Percentiles rank a stretch among this genome's conserved stretches.
phyloP scores from a whole-genome alignment of 306 rosid species.

The Ormosia semicastrata region DNA sequence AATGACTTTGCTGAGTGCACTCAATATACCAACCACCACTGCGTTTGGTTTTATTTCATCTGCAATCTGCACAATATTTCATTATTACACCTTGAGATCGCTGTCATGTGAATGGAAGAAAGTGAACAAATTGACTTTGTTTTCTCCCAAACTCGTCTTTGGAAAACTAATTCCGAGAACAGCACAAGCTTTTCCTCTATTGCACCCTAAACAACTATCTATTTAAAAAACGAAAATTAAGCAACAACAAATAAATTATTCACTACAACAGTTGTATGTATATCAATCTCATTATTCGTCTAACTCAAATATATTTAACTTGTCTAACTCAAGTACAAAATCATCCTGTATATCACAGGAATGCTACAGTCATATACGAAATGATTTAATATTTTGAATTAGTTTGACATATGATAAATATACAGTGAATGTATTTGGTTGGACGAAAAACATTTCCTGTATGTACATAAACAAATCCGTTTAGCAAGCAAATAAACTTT shows the following conservation, averaged over 20 bases:
- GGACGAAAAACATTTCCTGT: no score
- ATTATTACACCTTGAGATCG: not conserved
- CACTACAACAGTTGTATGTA: not conserved
- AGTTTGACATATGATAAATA: no score
- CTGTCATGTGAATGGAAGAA: not conserved
- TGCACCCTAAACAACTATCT: no score
- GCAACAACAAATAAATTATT: not conserved
- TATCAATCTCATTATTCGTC: no score
- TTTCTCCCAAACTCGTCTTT: not conserved
- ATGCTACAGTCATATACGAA: no score
- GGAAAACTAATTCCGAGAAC: not conserved
- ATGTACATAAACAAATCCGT: not conserved
- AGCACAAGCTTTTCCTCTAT: no score
- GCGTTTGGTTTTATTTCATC: constrained; percentile 66
- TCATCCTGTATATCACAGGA: no score
- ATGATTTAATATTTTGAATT: no score
- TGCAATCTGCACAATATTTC: constrained; percentile 56
- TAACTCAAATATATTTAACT: no score
- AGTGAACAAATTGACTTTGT: not conserved
- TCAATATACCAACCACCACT: constrained; percentile 32
- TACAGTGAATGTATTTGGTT: no score
- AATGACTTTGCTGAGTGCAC: constrained; percentile 48
- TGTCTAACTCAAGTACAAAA: no score
- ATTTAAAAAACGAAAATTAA: no score
- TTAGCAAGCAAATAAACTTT: not conserved